Conservation (phyloP, 495 filamentous ascomycete species). For the Saxophila tyrrhenica region DNA sequence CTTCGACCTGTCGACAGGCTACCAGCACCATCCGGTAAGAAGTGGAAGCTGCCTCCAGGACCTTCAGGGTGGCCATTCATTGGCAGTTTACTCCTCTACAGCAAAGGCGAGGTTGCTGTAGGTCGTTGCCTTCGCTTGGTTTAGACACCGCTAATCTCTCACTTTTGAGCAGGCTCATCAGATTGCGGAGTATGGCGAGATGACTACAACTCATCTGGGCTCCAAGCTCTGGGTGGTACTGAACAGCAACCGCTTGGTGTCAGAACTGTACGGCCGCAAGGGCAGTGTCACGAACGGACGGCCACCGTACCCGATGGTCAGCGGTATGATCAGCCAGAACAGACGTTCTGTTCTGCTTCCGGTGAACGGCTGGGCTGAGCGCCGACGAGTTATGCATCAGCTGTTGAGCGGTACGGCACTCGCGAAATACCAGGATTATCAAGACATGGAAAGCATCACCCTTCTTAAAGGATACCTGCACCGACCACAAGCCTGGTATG, state of each 20-base stretch:
- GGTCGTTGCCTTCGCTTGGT: no score
- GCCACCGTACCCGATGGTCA: constrained; percentile 27
- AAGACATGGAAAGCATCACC: constrained; percentile 34
- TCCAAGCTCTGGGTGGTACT: constrained; percentile 32
- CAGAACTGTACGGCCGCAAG: constrained; percentile 29
- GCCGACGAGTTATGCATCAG: constrained; percentile 34
- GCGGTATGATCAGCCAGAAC: constrained; percentile 28
- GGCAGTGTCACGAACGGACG: constrained; percentile 29
- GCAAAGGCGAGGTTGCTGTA: neutral
- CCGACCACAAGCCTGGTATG: constrained; percentile 31
- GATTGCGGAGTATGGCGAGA: constrained; percentile 24
- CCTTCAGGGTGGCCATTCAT: neutral
- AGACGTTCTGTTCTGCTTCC: constrained; percentile 26
- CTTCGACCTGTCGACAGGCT: neutral
- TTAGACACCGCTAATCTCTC: no score
- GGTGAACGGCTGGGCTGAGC: constrained; percentile 25
- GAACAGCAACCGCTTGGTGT: constrained; percentile 27
- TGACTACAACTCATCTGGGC: constrained; percentile 30
- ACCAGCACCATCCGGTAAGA: neutral
- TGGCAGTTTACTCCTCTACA: neutral
- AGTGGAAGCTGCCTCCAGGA: neutral
- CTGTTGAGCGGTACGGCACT: constrained; percentile 30
- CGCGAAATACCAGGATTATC: constrained; percentile 29
- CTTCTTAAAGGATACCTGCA: constrained; percentile 30
- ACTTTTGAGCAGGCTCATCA: neutral